Base-by-base conservation (phyloP, 2,329 filamentous ascomycete genomes). In the Fusarium denticulatum region DNA sequence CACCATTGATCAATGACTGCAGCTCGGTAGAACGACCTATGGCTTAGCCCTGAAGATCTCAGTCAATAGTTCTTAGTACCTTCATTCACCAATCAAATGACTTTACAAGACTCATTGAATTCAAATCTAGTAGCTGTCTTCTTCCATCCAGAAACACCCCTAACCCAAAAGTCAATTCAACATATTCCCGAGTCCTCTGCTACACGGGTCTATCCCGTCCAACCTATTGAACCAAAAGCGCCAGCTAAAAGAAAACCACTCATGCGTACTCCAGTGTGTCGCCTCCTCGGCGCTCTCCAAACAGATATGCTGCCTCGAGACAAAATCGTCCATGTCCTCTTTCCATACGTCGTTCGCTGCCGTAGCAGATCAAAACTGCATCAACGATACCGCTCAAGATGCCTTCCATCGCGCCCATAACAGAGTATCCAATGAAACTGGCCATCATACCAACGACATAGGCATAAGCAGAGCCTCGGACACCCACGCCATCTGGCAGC, bases 371-470 rank as follows among this genome's bases (percentile, higher is more conserved):
- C 30, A 98, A 89, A 40, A 94, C 91, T 7, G 93, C 95, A 82
- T 97, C 95, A 9, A 97, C 89, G 59, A 97, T 95, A 60, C 94
- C 94, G 58, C 93, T 93, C 30, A 97, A 84, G 24, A 97, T 93
- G 20, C 94, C 93, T 80, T 97, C 95, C 88, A 97, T 96, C 5
- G 95, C 93, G 32, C 95, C 94, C 57, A 99, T 86, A 2, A 98
- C 92, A 10, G 94, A 95, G 91, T 96, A 99, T 13, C 96, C 96
- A 76, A 99, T 98, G 61, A 96, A 95, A 69, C 94, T 94, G 22
- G 96, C 96, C 75, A 98, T 92, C 71, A 99, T 82, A 15, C 95
- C 96, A 28, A 99, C 94, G 4, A 98, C 90, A 79, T 98, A 99
- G 5, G 96, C 96, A 81, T 99, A 99, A 30, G 96, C 87, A 77